A percentile compares a stretch with the other conserved stretches of the same genome.
Conservation (phyloP, 371 early-diverging fungal genomes). For the Saksenaea vasiformis region DNA sequence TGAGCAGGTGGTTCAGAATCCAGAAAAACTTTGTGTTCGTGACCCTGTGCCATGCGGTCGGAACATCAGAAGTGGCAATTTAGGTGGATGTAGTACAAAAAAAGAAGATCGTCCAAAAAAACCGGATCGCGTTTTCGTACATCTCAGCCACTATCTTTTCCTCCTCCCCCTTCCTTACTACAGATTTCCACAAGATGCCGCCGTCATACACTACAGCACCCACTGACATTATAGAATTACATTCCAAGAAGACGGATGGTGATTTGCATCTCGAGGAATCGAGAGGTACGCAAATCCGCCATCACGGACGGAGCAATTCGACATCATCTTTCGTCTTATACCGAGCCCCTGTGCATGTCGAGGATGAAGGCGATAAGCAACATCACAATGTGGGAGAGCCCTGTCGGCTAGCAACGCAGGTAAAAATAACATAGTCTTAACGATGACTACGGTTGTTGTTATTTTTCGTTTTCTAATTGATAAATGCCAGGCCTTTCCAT, state of each 20-base stretch:
- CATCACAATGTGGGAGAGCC: background rate
- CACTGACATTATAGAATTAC: slow-evolving; percentile 21
- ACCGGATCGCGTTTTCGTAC: background rate
- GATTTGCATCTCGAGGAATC: slow-evolving; percentile 4
- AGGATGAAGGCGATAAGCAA: slow-evolving; percentile 5
- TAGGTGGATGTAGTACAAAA: background rate
- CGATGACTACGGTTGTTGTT: background rate
- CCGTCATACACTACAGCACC: slow-evolving; percentile 16
- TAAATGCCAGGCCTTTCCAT: slow-evolving; percentile 75
- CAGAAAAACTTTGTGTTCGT: too few relatives aligned
- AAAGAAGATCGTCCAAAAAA: slow-evolving; percentile 2
- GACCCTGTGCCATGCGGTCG: too few relatives aligned
- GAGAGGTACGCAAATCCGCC: background rate
- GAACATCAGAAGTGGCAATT: too few relatives aligned
- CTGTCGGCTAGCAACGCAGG: slow-evolving; percentile 29
- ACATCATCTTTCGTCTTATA: slow-evolving; percentile 35
- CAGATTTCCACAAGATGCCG: slow-evolving; percentile 2
- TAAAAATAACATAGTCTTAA: slow-evolving; percentile 7
- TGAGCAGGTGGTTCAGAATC: too few relatives aligned
- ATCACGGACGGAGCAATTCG: slow-evolving; percentile 28
- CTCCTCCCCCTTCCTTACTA: background rate
- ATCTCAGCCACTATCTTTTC: slow-evolving; percentile 2
- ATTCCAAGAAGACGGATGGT: background rate
- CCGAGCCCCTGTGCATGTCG: slow-evolving; percentile 21
- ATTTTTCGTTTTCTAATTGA: background rate